Evolutionary conservation across 257 asterid genomes (phyloP).

Genomic region (Nicotiana undulata): DNA sequence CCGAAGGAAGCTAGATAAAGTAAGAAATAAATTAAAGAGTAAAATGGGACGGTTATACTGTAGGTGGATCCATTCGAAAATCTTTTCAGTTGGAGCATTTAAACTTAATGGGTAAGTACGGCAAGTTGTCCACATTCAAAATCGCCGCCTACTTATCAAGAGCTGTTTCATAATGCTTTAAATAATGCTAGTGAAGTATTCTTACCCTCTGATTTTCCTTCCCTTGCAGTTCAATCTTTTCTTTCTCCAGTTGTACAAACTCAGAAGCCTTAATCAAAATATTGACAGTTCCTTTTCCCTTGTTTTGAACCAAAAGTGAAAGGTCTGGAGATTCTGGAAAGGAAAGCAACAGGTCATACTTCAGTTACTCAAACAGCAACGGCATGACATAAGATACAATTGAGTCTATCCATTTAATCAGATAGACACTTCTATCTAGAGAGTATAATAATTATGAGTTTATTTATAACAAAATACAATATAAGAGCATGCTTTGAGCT

Average conservation of each 20-base stretch:
- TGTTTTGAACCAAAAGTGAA: slow-evolving; percentile 76
- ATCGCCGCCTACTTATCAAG: not conserved
- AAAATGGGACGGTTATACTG: not conserved
- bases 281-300: slow-evolving; percentile 41
- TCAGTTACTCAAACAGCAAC: not conserved
- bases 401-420: not conserved
- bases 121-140: not conserved
- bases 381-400: not conserved
- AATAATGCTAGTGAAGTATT: not conserved
- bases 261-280: slow-evolving; percentile 55
- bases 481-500: not conserved
- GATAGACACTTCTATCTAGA: not conserved
- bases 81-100: not conserved
- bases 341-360: slow-evolving; percentile 12
- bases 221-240: slow-evolving; percentile 48
- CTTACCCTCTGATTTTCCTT: slow-evolving; percentile 60
- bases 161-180: not conserved
- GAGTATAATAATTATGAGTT: not conserved
- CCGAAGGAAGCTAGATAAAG: not conserved
- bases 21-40: not conserved
- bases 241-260: slow-evolving; percentile 51
- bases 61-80: not conserved
- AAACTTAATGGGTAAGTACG: not conserved
- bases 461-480: not conserved
- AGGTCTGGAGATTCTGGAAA: slow-evolving; percentile 69